These are phyloP conservation scores for Cardamine resedifolia DNA, from an alignment of 345 rosid genomes.

Conservation along the genomic window DNA sequence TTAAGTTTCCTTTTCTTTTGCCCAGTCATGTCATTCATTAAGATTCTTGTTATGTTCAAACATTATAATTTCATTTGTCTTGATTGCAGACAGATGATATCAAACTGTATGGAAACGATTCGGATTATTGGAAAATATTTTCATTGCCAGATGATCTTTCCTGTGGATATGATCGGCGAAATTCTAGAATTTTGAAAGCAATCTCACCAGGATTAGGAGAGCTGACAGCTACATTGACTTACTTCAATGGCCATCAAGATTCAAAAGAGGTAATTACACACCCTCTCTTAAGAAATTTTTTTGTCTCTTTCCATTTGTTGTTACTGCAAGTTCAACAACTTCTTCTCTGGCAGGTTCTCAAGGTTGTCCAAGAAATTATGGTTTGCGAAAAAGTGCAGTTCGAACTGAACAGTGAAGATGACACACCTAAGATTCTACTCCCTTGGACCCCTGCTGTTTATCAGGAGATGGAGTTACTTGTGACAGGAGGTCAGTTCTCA, in stretches of 20 bases:
- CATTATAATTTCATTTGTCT: slow-evolving; percentile 36
- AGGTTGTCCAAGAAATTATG: slow-evolving; percentile 68
- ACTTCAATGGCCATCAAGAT: slow-evolving; percentile 49
- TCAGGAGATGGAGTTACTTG: slow-evolving; percentile 82
- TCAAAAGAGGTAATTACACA: slow-evolving; percentile 53
- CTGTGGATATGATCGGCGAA: slow-evolving; percentile 51
- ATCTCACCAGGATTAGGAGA: slow-evolving; percentile 70
- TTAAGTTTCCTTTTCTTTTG: slow-evolving; percentile 27
- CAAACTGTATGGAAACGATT: slow-evolving; percentile 54
- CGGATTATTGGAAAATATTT: slow-evolving; percentile 56
- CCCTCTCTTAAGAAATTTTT: neutral
- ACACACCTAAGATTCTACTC: slow-evolving; percentile 45
- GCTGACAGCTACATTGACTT: slow-evolving; percentile 68
- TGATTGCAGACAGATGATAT: slow-evolving; percentile 71
- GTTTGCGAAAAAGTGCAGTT: slow-evolving; percentile 77
- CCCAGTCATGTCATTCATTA: slow-evolving; percentile 8
- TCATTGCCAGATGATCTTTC: slow-evolving; percentile 50
- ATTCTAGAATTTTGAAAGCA: slow-evolving; percentile 63
- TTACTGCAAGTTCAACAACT: slow-evolving; percentile 15
- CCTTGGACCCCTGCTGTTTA: slow-evolving; percentile 84
- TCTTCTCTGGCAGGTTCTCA: slow-evolving; percentile 57
- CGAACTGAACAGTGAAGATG: slow-evolving; percentile 44
- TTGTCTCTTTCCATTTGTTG: slow-evolving; percentile 6
- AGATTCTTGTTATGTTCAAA: slow-evolving; percentile 35
- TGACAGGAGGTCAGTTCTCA: slow-evolving; percentile 64